phyloP scores from a whole-genome alignment of 495 filamentous ascomycete species.

The Xylaria curta region DNA sequence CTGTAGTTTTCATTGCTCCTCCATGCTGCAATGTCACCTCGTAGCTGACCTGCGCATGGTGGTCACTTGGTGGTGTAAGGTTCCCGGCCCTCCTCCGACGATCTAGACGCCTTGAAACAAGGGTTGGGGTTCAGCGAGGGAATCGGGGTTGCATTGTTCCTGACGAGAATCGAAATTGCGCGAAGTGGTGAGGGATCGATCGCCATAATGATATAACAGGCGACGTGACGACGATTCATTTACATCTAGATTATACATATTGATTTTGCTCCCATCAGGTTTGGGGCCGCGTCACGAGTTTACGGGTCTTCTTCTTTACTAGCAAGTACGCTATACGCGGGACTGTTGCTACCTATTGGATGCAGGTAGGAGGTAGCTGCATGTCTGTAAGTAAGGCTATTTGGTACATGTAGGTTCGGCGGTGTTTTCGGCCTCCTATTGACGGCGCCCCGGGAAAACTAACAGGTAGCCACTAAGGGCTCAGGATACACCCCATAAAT shows the following conservation, averaged over 20 bases:
- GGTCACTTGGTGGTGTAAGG: background rate
- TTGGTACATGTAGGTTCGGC: background rate
- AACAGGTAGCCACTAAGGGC: background rate
- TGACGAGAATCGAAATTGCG: background rate
- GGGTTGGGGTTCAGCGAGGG: background rate
- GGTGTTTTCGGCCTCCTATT: slow-evolving; percentile 5
- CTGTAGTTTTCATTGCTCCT: slow-evolving; percentile 1
- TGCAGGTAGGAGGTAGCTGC: too few relatives aligned
- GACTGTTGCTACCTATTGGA: background rate
- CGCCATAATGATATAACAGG: background rate
- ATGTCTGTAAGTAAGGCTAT: background rate
- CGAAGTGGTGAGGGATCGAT: background rate
- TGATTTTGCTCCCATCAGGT: background rate
- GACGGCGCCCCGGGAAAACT: background rate
- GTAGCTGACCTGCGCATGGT: slow-evolving; percentile 15
- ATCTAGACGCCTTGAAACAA: slow-evolving; percentile 19
- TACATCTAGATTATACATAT: background rate
- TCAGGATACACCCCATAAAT: background rate
- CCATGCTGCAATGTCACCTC: slow-evolving; percentile 20
- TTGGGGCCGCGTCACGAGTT: background rate
- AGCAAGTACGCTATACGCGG: background rate
- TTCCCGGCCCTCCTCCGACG: background rate
- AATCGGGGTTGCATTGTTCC: slow-evolving; percentile 12
- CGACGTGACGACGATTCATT: background rate
- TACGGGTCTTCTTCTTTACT: background rate